Percentiles rank a stretch among this genome's conserved stretches.
phyloP scores from a whole-genome alignment of 805 yeast species.

The Candida schatavii region DNA sequence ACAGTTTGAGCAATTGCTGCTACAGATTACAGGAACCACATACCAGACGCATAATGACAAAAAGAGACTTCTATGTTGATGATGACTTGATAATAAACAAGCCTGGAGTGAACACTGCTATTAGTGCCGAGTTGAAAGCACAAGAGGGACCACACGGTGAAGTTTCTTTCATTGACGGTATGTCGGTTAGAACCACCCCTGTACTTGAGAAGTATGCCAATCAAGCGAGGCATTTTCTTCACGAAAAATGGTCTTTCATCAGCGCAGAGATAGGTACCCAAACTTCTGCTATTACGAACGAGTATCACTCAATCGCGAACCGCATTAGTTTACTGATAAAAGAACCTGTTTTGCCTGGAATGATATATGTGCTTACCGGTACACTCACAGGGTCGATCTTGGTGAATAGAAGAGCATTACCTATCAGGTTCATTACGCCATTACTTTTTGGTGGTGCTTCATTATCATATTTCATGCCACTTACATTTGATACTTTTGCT shows the following conservation, averaged over 20 bases:
- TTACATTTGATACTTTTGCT: conserved; percentile 36
- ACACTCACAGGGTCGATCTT: conserved; percentile 57
- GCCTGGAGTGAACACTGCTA: conserved; percentile 46
- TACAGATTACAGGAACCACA: too few relatives aligned
- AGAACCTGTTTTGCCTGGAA: conserved; percentile 56
- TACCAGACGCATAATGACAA: conserved; percentile 13
- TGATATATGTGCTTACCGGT: conserved; percentile 53
- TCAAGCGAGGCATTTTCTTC: conserved; percentile 35
- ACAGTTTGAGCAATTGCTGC: too few relatives aligned
- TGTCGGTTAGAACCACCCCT: conserved; percentile 51
- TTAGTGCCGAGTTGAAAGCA: conserved; percentile 32
- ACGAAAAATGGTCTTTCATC: conserved; percentile 33
- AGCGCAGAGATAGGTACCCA: conserved; percentile 48
- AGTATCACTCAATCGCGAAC: conserved; percentile 27
- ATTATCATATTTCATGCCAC: conserved; percentile 51
- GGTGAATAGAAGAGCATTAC: conserved; percentile 45
- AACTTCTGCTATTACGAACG: conserved; percentile 46
- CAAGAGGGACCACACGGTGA: conserved; percentile 40
- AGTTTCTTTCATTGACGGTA: conserved; percentile 47
- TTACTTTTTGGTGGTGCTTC: conserved; percentile 44
- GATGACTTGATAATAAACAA: conserved; percentile 46
- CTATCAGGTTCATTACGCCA: conserved; percentile 52
- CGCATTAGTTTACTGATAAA: conserved; percentile 34
- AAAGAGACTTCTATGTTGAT: conserved; percentile 51
- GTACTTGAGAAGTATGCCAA: conserved; percentile 43